A percentile compares a stretch with the other conserved stretches of the same genome.
phyloP scores from a whole-genome alignment of 345 rosid species.

The Salix suchowensis region DNA sequence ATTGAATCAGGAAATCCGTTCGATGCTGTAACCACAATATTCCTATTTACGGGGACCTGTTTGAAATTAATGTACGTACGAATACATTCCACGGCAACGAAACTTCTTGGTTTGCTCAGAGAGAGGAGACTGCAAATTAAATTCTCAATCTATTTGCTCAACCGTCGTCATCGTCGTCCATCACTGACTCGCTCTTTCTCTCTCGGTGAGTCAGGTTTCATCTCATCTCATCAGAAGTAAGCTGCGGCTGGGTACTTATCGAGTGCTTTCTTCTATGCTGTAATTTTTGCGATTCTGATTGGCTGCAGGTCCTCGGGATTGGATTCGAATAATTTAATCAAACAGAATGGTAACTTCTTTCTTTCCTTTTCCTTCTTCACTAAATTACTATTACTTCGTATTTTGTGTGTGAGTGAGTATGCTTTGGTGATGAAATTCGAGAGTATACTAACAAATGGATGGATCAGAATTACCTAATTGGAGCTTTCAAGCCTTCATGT shows the following conservation, averaged over 20 bases:
- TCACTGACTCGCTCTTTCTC: neutral
- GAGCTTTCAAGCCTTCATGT: constrained; percentile 96
- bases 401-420: neutral
- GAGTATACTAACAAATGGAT: neutral
- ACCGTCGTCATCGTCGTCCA: neutral
- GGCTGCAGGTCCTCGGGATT: neutral
- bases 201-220: neutral
- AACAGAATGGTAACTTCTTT: neutral
- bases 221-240: neutral
- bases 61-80: too few species aligned
- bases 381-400: neutral
- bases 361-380: neutral
- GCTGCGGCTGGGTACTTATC: neutral
- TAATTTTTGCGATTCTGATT: neutral
- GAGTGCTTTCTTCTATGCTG: neutral
- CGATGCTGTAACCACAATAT: too few species aligned
- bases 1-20: too few species aligned
- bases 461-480: constrained; percentile 74
- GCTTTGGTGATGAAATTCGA: neutral
- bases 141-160: neutral
- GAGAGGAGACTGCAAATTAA: neutral
- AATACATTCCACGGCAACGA: neutral
- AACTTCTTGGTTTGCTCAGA: neutral
- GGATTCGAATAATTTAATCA: neutral
- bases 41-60: too few species aligned